Evolutionary conservation across 176 grass and related monocot species (phyloP).

Genomic region (Cenchrus americanus): DNA sequence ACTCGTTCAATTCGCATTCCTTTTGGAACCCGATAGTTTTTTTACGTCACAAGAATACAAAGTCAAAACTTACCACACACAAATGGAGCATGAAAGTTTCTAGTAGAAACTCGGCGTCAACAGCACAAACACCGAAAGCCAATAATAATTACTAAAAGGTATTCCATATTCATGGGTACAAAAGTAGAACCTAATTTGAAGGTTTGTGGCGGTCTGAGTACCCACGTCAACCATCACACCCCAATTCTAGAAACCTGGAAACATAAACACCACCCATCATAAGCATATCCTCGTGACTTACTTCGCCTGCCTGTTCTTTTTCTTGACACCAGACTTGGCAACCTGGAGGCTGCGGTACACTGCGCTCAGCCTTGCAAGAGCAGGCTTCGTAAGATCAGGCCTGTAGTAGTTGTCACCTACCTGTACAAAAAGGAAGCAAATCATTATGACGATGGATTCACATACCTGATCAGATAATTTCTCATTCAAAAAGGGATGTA

Average conservation of each 20-base stretch:
- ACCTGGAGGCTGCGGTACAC: constrained; percentile 82
- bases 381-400: constrained; percentile 74
- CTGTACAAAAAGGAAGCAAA: constrained; percentile 33
- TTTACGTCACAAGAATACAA: background rate
- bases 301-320: constrained; percentile 70
- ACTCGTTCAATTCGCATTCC: background rate
- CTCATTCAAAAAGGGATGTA: background rate
- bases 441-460: background rate
- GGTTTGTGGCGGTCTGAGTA: background rate
- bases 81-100: background rate
- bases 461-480: background rate
- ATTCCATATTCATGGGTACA: constrained; percentile 22
- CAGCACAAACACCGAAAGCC: background rate
- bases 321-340: constrained; percentile 78
- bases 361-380: constrained; percentile 61
- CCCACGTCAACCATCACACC: constrained; percentile 15
- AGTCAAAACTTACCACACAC: background rate
- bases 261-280: constrained; percentile 19
- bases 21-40: background rate
- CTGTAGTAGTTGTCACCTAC: constrained; percentile 73
- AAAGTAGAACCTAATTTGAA: constrained; percentile 9
- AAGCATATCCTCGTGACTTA: background rate
- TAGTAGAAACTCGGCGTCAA: background rate
- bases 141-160: background rate
- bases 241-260: constrained; percentile 23